Conservation (phyloP, 2,329 filamentous ascomycete genomes). For the Fusarium drepaniforme region DNA sequence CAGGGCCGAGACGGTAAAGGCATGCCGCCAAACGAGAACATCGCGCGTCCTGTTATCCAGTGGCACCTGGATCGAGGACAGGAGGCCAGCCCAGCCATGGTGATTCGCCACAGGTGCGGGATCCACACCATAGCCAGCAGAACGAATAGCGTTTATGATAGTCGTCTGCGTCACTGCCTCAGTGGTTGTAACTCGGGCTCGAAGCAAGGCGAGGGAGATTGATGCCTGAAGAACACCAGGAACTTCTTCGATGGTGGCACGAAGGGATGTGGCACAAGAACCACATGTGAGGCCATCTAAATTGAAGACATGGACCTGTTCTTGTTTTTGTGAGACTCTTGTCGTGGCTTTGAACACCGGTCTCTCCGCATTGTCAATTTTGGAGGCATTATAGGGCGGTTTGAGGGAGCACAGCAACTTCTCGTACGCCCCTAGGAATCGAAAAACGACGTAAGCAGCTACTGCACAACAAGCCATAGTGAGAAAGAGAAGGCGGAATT, state of each 20-base stretch:
- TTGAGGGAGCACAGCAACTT: background rate
- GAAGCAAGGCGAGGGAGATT: background rate
- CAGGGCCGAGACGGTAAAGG: background rate
- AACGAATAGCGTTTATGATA: background rate
- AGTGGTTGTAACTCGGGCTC: background rate
- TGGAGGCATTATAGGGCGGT: background rate
- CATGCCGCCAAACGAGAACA: background rate
- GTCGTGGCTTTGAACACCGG: background rate
- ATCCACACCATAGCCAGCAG: background rate
- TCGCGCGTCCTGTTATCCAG: background rate
- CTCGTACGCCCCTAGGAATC: background rate
- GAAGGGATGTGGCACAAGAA: background rate
- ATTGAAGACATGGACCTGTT: background rate
- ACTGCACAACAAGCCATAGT: background rate
- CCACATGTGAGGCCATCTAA: background rate
- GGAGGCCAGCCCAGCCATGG: background rate
- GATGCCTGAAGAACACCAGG: background rate
- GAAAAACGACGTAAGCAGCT: background rate
- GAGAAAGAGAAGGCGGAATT: background rate
- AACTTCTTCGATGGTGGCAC: background rate
- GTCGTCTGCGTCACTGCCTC: background rate
- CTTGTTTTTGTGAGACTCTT: background rate
- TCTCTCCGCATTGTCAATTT: background rate
- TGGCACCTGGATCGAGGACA: background rate
- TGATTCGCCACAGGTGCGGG: background rate